Conservation (phyloP, 2,329 filamentous ascomycete genomes). For the Gliomastix tumulicola region DNA sequence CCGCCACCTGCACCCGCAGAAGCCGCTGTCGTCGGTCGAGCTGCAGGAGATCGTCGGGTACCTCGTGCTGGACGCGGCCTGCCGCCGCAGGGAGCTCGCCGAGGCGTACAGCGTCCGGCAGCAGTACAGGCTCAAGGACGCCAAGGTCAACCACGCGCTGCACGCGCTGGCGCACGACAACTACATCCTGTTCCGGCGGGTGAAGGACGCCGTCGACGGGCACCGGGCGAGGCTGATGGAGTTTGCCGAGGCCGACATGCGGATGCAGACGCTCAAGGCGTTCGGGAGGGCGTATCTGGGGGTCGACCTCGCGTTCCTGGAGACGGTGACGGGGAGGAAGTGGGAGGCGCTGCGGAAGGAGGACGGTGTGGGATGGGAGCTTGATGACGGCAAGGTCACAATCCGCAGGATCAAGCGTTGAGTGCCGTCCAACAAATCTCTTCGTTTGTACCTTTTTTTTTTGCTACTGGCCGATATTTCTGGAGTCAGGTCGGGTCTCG, state of each 20-base stretch:
- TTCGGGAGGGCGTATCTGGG: constrained; percentile 75
- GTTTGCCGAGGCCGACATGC: constrained; percentile 69
- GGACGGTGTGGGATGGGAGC: constrained; percentile 79
- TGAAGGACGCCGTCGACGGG: constrained; percentile 68
- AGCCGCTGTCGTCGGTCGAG: constrained; percentile 65
- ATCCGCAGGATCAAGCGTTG: constrained; percentile 59
- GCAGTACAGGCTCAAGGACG: constrained; percentile 54
- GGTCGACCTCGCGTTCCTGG: constrained; percentile 62
- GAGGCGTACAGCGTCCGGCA: constrained; percentile 65
- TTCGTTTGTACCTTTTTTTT: no score
- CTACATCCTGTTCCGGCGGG: constrained; percentile 70
- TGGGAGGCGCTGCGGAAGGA: constrained; percentile 66
- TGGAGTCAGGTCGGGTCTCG: neutral
- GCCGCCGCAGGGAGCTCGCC: constrained; percentile 67
- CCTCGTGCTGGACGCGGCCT: constrained; percentile 80
- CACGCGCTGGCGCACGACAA: constrained; percentile 71
- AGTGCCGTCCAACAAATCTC: no score
- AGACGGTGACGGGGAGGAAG: constrained; percentile 57
- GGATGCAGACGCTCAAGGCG: constrained; percentile 76
- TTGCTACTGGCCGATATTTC: no score
- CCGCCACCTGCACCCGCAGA: constrained; percentile 58
- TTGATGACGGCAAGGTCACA: constrained; percentile 65
- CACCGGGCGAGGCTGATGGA: constrained; percentile 75
- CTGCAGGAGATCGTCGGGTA: constrained; percentile 75
- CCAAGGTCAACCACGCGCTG: constrained; percentile 63